Evolutionary conservation across 2,329 filamentous ascomycete genomes (phyloP).

Genomic region (Alternaria solani): DNA sequence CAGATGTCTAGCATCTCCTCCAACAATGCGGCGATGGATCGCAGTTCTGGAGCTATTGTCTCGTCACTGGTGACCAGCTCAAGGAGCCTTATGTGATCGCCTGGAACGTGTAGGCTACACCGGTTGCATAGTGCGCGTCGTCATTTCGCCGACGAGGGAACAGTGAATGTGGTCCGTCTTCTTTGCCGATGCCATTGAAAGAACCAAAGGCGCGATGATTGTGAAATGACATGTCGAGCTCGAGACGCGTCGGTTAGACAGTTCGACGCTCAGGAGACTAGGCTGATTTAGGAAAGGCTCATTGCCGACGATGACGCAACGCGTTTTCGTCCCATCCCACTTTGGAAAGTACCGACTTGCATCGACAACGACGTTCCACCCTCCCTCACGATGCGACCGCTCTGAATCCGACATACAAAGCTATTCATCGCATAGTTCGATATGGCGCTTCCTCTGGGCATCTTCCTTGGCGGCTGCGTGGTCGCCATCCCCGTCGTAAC

Average conservation of each 20-base stretch:
- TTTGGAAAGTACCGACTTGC: neutral
- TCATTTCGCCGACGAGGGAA: neutral
- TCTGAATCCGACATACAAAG: accelerated
- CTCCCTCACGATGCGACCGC: neutral
- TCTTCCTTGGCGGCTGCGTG: conserved; percentile 52
- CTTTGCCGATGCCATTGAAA: neutral
- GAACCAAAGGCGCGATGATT: neutral
- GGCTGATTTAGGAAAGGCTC: neutral
- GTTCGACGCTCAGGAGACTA: neutral
- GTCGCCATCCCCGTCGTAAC: conserved; percentile 60
- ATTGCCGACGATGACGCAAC: conserved; percentile 4
- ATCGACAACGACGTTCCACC: neutral
- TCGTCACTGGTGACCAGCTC: neutral
- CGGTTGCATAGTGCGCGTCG: neutral
- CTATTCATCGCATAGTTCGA: neutral
- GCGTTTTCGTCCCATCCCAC: conserved; percentile 1
- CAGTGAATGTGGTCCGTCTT: neutral
- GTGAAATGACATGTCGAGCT: neutral
- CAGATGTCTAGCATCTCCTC: neutral
- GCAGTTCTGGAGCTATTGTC: neutral
- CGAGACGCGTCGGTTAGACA: neutral
- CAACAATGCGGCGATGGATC: neutral
- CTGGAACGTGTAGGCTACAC: neutral
- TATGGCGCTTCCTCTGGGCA: conserved; percentile 40
- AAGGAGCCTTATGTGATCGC: too few relatives aligned